Conservation (phyloP, 176 grass and related monocot species). For the Leersia perrieri region DNA sequence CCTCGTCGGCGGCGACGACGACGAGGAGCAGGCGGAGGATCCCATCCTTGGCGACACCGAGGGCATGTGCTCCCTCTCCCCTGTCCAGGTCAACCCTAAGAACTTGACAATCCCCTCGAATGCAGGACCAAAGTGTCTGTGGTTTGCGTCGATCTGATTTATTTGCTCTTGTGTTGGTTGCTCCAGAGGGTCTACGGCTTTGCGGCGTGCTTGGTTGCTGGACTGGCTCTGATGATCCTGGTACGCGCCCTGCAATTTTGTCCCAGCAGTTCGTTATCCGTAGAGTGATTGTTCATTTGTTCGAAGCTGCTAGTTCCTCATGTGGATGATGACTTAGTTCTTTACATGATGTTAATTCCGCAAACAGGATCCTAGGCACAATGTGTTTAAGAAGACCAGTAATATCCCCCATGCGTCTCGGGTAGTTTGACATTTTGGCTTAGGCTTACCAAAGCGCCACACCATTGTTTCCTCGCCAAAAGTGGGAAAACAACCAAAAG, state of each 20-base stretch:
- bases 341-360: background rate
- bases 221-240: constrained; percentile 84
- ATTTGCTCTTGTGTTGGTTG: constrained; percentile 24
- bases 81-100: constrained; percentile 54
- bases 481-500: background rate
- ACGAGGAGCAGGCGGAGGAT: constrained; percentile 54
- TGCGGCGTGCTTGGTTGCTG: constrained; percentile 55
- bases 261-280: background rate
- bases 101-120: background rate
- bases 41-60: constrained; percentile 60
- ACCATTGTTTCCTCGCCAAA: no score
- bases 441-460: background rate
- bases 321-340: constrained; percentile 7
- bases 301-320: background rate
- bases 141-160: constrained; percentile 21
- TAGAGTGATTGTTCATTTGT: background rate
- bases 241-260: constrained; percentile 34
- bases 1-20: constrained; percentile 56
- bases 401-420: background rate
- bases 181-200: constrained; percentile 79
- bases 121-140: constrained; percentile 5
- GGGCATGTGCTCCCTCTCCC: constrained; percentile 60
- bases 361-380: background rate
- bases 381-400: background rate
- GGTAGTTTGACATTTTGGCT: constrained; percentile 7